Evolutionary conservation across 805 yeast species (phyloP).

Genomic region (Myxozyma udenii): DNA sequence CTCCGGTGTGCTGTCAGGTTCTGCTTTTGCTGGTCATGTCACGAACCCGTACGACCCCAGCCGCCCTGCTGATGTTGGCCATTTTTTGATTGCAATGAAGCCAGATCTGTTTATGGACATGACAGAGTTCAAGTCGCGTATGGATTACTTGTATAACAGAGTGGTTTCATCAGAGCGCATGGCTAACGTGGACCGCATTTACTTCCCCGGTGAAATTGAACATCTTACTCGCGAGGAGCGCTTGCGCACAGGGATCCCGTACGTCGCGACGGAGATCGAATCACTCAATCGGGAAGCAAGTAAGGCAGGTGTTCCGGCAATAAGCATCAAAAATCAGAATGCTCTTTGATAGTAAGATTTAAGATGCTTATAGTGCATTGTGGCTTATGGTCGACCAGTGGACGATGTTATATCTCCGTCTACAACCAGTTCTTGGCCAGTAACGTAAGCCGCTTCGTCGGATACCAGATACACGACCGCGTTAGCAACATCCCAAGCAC

Average conservation of each 20-base stretch:
- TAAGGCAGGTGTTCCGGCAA: not conserved
- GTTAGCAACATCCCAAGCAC: slow-evolving; percentile 62
- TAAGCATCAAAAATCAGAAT: too few species aligned
- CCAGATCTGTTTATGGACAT: slow-evolving; percentile 9
- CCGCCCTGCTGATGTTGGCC: slow-evolving; percentile 10
- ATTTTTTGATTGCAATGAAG: slow-evolving; percentile 11
- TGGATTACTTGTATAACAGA: slow-evolving; percentile 6
- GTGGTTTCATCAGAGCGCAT: slow-evolving; percentile 5
- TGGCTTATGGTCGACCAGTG: slow-evolving; percentile 28
- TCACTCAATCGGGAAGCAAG: not conserved
- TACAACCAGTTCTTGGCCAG: slow-evolving; percentile 60
- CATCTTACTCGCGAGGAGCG: not conserved
- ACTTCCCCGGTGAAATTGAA: slow-evolving; percentile 11
- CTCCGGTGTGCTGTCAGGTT: slow-evolving; percentile 10
- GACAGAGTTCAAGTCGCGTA: slow-evolving; percentile 1
- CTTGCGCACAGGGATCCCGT: not conserved
- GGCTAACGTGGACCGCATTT: slow-evolving; percentile 10
- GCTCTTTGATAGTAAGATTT: not conserved
- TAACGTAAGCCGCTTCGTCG: slow-evolving; percentile 50
- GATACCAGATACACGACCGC: slow-evolving; percentile 58
- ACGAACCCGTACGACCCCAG: slow-evolving; percentile 10
- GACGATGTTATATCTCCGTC: slow-evolving; percentile 49
- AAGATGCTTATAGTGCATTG: not conserved
- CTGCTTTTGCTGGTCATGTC: slow-evolving; percentile 13
- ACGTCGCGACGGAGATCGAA: not conserved